Evolutionary conservation across 1,284 basidiomycete genomes (phyloP), one percentile per base, ranked within the genome.

Genomic region (Puccinia coronata): DNA sequence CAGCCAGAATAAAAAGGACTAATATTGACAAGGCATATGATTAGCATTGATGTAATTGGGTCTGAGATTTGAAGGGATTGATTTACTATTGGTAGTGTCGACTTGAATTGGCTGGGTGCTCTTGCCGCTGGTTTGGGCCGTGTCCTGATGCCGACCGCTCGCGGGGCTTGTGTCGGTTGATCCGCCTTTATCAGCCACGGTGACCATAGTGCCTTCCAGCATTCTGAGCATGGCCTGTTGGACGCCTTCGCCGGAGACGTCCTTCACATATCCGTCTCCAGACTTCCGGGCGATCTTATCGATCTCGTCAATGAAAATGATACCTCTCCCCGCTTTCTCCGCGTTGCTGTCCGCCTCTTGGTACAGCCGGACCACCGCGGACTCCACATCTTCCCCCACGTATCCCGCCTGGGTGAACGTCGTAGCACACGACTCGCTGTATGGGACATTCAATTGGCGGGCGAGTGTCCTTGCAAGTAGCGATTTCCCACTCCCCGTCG

Each of bases 171-270:
- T 55, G 43, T 82, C 23, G 69, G 55, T 23, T 57, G 47, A 39
- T 82, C 83, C 87, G 5, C 90, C 90, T 87, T 95, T 95, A 4
- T 93, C 82, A 8, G 88, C 86, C 2, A 98, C 89, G 14, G 91
- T 92, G 34, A 98, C 89, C 4, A 91, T 88, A 0, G 93, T 92
- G 1, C 96, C 96, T 88, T 98, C 96, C 88, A 98, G 92, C 90
- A 98, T 92, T 69, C 95, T 90, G 0, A 98, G 88, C 31, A 98
- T 88, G 14, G 94, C 88, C 86, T 98, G 96, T 84, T 98, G 96
- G 2, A 98, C 96, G 49, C 96, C 96, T 88, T 97, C 95, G 5
- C 96, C 96, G 28, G 94, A 92, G 0, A 98, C 95, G 85, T 98
- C 96, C 72, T 94, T 91, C 0, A 92, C 91, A 16, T 89, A 88